Percentiles rank a stretch among this genome's conserved stretches.
phyloP scores from a whole-genome alignment of 768 basidiomycete species.

The Chalciporus piperatus region DNA sequence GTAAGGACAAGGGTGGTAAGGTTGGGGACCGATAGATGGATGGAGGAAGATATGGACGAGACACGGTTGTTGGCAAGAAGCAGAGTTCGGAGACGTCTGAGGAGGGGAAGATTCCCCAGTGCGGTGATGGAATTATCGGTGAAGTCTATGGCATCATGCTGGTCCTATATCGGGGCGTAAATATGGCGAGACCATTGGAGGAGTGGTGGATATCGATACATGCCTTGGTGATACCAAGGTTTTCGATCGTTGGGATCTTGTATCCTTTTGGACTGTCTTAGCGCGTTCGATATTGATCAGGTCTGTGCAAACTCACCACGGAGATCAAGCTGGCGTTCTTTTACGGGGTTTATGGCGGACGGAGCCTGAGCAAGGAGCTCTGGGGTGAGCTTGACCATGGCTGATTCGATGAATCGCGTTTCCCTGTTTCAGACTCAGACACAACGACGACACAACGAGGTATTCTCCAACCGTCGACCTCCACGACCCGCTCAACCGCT shows the following conservation, averaged over 20 bases:
- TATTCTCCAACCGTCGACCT: constrained; percentile 3
- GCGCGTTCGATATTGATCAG: background rate
- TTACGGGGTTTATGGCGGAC: constrained; percentile 77
- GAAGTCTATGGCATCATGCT: constrained; percentile 91
- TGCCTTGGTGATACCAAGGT: constrained; percentile 89
- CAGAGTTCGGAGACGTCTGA: constrained; percentile 80
- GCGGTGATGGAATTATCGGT: constrained; percentile 86
- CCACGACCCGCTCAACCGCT: constrained; percentile 14
- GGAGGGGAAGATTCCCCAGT: constrained; percentile 82
- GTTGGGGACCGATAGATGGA: constrained; percentile 82
- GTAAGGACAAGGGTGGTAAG: constrained; percentile 80
- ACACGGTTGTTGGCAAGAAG: constrained; percentile 90
- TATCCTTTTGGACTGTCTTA: constrained; percentile 54
- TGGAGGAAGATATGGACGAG: constrained; percentile 74
- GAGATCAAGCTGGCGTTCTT: constrained; percentile 89
- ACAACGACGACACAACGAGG: constrained; percentile 31
- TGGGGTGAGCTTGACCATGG: constrained; percentile 87
- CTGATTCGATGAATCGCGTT: too few species aligned
- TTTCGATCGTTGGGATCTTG: constrained; percentile 95
- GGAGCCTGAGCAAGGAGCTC: constrained; percentile 84
- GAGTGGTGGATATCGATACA: constrained; percentile 24
- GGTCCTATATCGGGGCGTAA: constrained; percentile 53
- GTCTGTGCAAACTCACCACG: constrained; percentile 53
- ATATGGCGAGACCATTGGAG: constrained; percentile 15
- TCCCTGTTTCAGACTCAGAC: constrained; percentile 39